Base-by-base conservation (phyloP, 31 red algal species). In the Bonnemaisonia californica region DNA sequence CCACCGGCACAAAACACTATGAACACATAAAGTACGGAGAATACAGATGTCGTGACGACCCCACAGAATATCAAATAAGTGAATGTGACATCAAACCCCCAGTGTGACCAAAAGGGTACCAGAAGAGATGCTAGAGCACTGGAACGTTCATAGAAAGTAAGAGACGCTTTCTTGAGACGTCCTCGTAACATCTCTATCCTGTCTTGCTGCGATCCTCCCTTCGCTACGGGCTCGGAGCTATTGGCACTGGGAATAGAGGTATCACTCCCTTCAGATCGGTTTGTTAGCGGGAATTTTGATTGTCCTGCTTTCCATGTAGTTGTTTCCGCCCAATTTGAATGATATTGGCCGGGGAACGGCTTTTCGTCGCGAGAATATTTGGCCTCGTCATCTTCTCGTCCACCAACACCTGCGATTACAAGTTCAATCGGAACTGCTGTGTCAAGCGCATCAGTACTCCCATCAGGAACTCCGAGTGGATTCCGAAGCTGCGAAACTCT, bases 81-180 rank as follows among this genome's bases (percentile, higher is more conserved):
- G 45, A 77, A 71, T 8, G 84, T 79, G 12, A 88, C 31, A 55
- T 88, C 84, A 38, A 74, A 88, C 11, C 84, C 84, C 84, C 84
- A 88, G 5, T 69, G 22, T 21, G 23, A 62, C 84, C 84, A 88
- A 61, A 88, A 88, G 3, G 84, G 84, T 2, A 21, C 38, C n/a
- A 88, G 65, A 29, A 88, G 72, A 41, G 62, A 45, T 4, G 63
- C 7, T 65, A 88, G 18, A 18, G 47, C 62, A 16, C 12, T 37
- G 3, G 21, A 16, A 77, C 33, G 74, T 11, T 77, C 27, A 37
- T 23, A 57, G 3, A 62, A 27, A 9, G 28, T 35, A 18, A 37
- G 13, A 12, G 60, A 16, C 0, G 31, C 16, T 8, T 21, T 29
- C 16, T 24, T 5, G 7, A 57, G 32, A 29, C 22, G 22, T 26